Percentiles rank a stretch among this genome's conserved stretches.
These are phyloP conservation scores for Collybia nuda DNA, from an alignment of 768 basidiomycete species.

Conservation along the genomic window DNA sequence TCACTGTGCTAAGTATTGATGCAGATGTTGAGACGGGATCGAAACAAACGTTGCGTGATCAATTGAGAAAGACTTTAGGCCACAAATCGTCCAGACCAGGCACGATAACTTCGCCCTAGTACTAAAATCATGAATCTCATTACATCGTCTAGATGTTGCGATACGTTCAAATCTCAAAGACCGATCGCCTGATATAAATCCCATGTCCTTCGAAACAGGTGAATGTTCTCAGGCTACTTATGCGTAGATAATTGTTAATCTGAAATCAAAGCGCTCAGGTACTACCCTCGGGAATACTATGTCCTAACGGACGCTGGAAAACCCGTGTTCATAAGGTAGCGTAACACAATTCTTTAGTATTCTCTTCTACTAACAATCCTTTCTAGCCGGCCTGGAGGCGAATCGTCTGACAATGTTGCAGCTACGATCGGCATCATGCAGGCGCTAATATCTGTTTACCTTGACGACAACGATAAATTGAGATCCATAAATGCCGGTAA, in stretches of 20 bases:
- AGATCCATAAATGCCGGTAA: slow-evolving; percentile 82
- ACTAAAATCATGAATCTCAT: slow-evolving; percentile 2
- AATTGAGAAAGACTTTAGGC: slow-evolving; percentile 66
- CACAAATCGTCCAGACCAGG: slow-evolving; percentile 50
- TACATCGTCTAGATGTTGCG: slow-evolving; percentile 21
- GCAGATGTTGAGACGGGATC: slow-evolving; percentile 54
- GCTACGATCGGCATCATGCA: slow-evolving; percentile 91
- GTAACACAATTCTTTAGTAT: background rate
- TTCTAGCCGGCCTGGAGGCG: slow-evolving; percentile 49
- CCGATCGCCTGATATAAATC: slow-evolving; percentile 31
- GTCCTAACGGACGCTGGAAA: slow-evolving; percentile 95
- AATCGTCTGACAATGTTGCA: slow-evolving; percentile 65
- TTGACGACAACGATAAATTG: slow-evolving; percentile 86
- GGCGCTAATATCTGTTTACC: slow-evolving; percentile 92
- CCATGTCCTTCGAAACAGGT: slow-evolving; percentile 43
- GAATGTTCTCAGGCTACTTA: slow-evolving; percentile 4
- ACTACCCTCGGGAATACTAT: slow-evolving; percentile 78
- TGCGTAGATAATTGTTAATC: background rate
- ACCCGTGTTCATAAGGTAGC: slow-evolving; percentile 89
- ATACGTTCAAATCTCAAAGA: slow-evolving; percentile 29
- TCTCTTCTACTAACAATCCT: background rate
- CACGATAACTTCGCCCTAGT: slow-evolving; percentile 15
- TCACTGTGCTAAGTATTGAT: slow-evolving; percentile 40
- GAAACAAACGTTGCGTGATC: slow-evolving; percentile 67
- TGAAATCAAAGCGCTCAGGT: slow-evolving; percentile 32